Percentiles rank a stretch among this genome's conserved stretches.
phyloP scores from a whole-genome alignment of 2,329 filamentous ascomycete genomes.

The Phyllosticta capitalensis region DNA sequence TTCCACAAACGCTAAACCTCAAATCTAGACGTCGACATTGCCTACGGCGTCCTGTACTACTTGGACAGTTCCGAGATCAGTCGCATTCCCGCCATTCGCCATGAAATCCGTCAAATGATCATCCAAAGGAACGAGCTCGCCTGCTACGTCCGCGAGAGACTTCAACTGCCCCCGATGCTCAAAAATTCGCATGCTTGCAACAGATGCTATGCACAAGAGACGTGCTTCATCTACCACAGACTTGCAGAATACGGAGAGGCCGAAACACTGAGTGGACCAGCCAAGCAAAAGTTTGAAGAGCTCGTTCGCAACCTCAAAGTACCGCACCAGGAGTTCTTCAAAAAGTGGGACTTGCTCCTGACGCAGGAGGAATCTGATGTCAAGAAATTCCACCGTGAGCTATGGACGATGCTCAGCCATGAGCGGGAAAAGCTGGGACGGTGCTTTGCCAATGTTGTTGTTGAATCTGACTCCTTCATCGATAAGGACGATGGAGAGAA shows the following conservation, averaged over 20 bases:
- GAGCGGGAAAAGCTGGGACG: constrained; percentile 82
- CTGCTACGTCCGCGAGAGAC: constrained; percentile 71
- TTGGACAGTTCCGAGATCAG: constrained; percentile 82
- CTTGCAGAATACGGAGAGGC: constrained; percentile 75
- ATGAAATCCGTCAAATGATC: constrained; percentile 91
- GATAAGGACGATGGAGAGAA: constrained; percentile 63
- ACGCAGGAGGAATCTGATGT: constrained; percentile 91
- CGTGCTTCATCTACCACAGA: constrained; percentile 91
- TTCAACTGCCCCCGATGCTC: constrained; percentile 77
- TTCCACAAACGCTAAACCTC: not conserved
- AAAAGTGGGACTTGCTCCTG: constrained; percentile 86
- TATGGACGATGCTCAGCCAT: constrained; percentile 90
- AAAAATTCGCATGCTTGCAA: constrained; percentile 73
- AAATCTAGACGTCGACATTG: constrained; percentile 66
- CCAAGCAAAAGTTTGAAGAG: constrained; percentile 74
- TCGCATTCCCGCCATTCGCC: constrained; percentile 72
- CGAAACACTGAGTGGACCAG: constrained; percentile 69
- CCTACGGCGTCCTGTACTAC: constrained; percentile 88
- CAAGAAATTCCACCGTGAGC: constrained; percentile 74
- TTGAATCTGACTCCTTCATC: constrained; percentile 65
- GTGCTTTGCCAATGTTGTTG: constrained; percentile 80
- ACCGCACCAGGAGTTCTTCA: constrained; percentile 71
- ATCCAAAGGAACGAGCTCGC: constrained; percentile 89
- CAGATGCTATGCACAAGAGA: constrained; percentile 79
- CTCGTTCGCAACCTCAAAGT: constrained; percentile 68